Base-by-base conservation (phyloP, 257 asterid species). In the Fraxinus americana region DNA sequence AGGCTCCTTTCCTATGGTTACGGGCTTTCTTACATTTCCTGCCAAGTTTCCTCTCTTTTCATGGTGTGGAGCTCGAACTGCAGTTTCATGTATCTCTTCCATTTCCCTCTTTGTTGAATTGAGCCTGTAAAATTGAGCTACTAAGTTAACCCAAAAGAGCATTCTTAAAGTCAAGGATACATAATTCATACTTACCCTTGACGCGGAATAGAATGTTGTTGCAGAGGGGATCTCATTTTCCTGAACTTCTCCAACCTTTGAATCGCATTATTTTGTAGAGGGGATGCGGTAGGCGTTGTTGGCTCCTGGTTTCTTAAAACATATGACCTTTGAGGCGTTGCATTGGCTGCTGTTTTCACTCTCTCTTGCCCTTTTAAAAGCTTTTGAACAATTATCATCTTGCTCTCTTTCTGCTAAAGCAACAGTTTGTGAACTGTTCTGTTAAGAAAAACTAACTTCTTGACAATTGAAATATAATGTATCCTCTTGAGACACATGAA, bases 1-100 rank as follows among this genome's bases (percentile, higher is more conserved):
- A 50, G 86, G 86, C 78, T 82, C 88, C 78, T 68, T 86, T 30
- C 85, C 83, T 54, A 75, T 73, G 48, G 88, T 84, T 48, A 79
- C 74, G 36, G 70, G 77, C 70, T 45, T 77, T 78, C 77, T 83
- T 68, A 63, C 36, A 63, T 11, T 63, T 32, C n/a, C n/a, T 48
- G 57, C n/a, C 57, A 48, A 14, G 57, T 14, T 48, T 48, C 57
- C 57, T 48, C n/a, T 48, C 7, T 48, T 48, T 48, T 13, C 57
- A 48, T 14, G 57, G 57, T 14, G n/a, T 48, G 57, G n/a, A 48
- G n/a, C 57, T 48, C 57, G 19, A 14, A 14, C 54, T 45, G 54
- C 5, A 45, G 54, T 13, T 45, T 45, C 54, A 45, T 45, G 54
- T 13, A 45, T 45, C 54, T 3, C 54, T 45, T 45, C 54, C 54